A percentile compares a stretch with the other conserved stretches of the same genome.
Conservation (phyloP, 2,329 filamentous ascomycete genomes). For the Diaporthe nobilis region DNA sequence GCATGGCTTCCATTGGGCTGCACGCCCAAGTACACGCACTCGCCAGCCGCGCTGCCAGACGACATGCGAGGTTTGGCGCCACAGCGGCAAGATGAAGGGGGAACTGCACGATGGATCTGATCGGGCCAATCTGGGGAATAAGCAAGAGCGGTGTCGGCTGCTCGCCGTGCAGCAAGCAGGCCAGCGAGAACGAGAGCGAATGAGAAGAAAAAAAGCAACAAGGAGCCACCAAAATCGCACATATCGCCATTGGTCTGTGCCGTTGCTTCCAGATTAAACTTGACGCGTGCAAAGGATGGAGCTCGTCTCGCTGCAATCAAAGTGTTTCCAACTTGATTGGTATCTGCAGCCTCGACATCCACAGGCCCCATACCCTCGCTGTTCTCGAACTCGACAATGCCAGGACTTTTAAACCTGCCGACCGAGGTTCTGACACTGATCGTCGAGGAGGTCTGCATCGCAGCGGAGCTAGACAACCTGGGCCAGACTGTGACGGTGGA, state of each 20-base stretch:
- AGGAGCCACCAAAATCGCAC: neutral
- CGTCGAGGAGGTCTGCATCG: constrained; percentile 24
- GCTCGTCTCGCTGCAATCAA: constrained; percentile 22
- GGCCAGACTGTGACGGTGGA: constrained; percentile 10
- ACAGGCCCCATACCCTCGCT: neutral
- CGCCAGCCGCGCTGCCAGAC: constrained; percentile 32
- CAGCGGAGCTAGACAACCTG: constrained; percentile 24
- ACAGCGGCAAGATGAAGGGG: neutral
- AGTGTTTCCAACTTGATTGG: constrained; percentile 8
- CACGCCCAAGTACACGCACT: neutral
- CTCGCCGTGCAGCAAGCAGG: neutral
- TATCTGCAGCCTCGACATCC: constrained; percentile 9
- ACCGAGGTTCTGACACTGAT: constrained; percentile 22
- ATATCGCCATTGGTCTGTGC: constrained; percentile 20
- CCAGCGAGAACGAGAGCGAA: neutral
- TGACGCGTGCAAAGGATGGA: constrained; percentile 10
- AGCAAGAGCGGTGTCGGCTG: neutral
- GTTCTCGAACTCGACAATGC: constrained; percentile 13
- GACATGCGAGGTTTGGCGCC: constrained; percentile 20
- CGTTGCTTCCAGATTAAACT: constrained; percentile 4
- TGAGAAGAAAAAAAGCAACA: neutral
- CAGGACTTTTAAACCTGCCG: constrained; percentile 12
- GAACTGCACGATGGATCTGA: neutral
- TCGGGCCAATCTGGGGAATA: neutral
- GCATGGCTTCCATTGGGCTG: constrained; percentile 12